Evolutionary conservation across 2,329 filamentous ascomycete genomes (phyloP).

Genomic region (Cyclaneusma minus): DNA sequence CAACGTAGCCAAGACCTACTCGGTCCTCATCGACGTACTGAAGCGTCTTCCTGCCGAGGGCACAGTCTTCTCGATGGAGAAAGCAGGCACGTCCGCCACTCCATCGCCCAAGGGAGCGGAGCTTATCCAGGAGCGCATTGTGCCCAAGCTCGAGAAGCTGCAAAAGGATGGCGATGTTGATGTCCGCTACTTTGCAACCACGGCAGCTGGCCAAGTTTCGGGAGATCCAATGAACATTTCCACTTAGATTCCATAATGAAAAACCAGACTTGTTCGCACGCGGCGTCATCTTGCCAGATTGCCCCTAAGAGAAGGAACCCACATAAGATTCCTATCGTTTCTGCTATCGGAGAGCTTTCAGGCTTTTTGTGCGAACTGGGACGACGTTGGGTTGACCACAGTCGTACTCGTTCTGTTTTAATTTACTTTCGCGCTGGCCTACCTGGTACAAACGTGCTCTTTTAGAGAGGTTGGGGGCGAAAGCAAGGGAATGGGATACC

Average conservation of each 20-base stretch:
- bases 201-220: constrained; percentile 45
- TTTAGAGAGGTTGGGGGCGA: no score
- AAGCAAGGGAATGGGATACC: no score
- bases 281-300: no score
- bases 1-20: constrained; percentile 97
- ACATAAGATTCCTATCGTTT: no score
- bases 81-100: constrained; percentile 44
- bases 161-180: constrained; percentile 97
- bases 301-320: no score
- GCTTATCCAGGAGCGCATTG: constrained; percentile 70
- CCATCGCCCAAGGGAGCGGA: constrained; percentile 61
- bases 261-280: no score
- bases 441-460: no score
- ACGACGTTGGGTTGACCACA: no score
- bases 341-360: no score
- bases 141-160: constrained; percentile 85
- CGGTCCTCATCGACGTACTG: constrained; percentile 76
- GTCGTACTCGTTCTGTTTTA: no score
- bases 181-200: constrained; percentile 93
- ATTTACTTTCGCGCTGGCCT: no score
- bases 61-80: constrained; percentile 73
- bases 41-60: constrained; percentile 80
- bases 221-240: constrained; percentile 39
- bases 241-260: constrained; percentile 20
- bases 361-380: no score